Base-by-base conservation (phyloP, 257 asterid genomes). In the Solanum bukasovii region DNA sequence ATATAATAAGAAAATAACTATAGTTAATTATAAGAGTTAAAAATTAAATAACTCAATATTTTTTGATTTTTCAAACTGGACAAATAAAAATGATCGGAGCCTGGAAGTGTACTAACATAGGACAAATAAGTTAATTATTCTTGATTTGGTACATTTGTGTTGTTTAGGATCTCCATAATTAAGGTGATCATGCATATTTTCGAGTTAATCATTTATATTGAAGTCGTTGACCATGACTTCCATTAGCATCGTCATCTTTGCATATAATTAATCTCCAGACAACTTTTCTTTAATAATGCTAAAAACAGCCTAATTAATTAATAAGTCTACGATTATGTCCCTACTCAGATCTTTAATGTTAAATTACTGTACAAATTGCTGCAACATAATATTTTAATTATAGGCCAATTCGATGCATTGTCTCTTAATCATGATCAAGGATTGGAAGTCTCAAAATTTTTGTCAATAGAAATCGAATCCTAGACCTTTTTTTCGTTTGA, bases 191-290 rank as follows among this genome's bases (percentile, higher is more conserved):
- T 65, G 72, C 72, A 65, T 37, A 44, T 79, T 27, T 73, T 74
- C 2, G 18, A 79, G 38, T 44, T 44, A 79, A 79, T 79, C 9
- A 79, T 25, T 42, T 79, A 44, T 44, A 9, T 79, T 44, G 63
- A 79, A 16, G 85, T 79, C 85, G 85, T 79, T 79, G 85, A 79
- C 85, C 40, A 44, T 27, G 85, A 44, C 67, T 79, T 79, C 85
- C 85, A 79, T 79, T 79, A 44, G 67, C 59, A 44, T 79, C 67
- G 85, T 79, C 18, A 44, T n/a, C 67, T 79, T 16, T 44, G 67
- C 67, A 79, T 79, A 79, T 27, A 3, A 79, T 79, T 44, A 79
- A 27, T 49, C 38, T 44, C 37, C 38, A 79, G 63, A 44, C 85
- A 25, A 20, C 85, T 44, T 79, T 79, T 44, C 27, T 44, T 44